A percentile compares a stretch with the other conserved stretches of the same genome.
Conservation (phyloP, 305 asterid genomes). For the Rubia occidens region DNA sequence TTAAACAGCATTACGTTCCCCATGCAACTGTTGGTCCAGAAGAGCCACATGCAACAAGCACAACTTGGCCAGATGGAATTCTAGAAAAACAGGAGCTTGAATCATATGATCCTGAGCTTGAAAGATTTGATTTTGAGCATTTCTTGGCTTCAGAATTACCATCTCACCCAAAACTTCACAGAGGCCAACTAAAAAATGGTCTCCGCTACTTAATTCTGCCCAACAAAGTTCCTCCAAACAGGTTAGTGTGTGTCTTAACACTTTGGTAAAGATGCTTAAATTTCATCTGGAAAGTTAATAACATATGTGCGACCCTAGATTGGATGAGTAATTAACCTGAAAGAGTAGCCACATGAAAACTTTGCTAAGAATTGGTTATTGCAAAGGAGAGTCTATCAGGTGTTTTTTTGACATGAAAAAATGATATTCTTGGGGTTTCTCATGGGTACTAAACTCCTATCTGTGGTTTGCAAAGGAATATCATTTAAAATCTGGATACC, state of each 20-base stretch:
- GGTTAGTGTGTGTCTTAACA: slow-evolving; percentile 33
- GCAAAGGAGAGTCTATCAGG: neutral
- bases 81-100: slow-evolving; percentile 61
- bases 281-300: neutral
- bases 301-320: neutral
- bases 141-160: slow-evolving; percentile 67
- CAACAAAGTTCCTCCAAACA: slow-evolving; percentile 91
- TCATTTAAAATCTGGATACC: no score
- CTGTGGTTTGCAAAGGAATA: neutral
- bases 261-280: neutral
- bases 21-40: slow-evolving; percentile 87
- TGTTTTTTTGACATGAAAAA: neutral
- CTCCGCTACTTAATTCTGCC: slow-evolving; percentile 91
- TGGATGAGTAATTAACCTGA: neutral
- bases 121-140: slow-evolving; percentile 51
- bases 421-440: neutral
- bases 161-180: slow-evolving; percentile 81
- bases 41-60: slow-evolving; percentile 98
- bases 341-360: neutral
- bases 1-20: slow-evolving; percentile 36
- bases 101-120: slow-evolving; percentile 48
- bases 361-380: neutral
- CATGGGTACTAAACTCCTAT: neutral
- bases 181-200: slow-evolving; percentile 92
- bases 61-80: slow-evolving; percentile 82